Evolutionary conservation across 768 basidiomycete genomes (phyloP).

Genomic region (Russula vinacea): DNA sequence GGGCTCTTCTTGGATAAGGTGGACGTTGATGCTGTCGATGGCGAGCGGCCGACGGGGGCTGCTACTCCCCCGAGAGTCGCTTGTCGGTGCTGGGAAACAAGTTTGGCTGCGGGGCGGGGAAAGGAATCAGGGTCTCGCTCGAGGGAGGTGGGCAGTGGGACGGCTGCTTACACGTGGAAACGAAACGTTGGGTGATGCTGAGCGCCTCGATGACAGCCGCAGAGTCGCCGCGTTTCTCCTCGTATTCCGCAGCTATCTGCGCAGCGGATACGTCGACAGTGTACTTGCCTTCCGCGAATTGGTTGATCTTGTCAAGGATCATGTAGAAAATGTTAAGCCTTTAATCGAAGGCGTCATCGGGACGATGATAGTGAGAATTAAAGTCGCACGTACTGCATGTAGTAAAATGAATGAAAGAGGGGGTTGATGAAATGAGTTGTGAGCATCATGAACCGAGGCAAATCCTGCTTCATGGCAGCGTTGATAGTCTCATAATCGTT

Average conservation of each 20-base stretch:
- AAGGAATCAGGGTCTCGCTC: neutral
- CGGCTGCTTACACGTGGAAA: conserved; percentile 71
- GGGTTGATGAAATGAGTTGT: conserved; percentile 91
- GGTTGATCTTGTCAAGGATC: conserved; percentile 89
- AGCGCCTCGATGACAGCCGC: conserved; percentile 75
- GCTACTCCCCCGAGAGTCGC: neutral
- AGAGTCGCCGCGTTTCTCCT: conserved; percentile 78
- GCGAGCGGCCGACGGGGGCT: conserved; percentile 15
- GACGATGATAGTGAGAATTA: neutral
- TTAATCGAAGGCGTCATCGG: neutral
- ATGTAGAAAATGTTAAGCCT: conserved; percentile 94
- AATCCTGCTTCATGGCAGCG: conserved; percentile 81
- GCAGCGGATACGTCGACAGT: conserved; percentile 60
- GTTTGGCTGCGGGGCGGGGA: conserved; percentile 47
- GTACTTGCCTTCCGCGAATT: conserved; percentile 77
- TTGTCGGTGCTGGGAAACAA: conserved; percentile 56
- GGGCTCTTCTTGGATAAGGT: conserved; percentile 34
- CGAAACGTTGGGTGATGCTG: conserved; percentile 75
- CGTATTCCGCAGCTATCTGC: conserved; percentile 74
- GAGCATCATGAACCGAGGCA: conserved; percentile 89
- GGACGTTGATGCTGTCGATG: conserved; percentile 30
- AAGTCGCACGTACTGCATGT: conserved; percentile 82
- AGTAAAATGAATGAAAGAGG: conserved; percentile 97
- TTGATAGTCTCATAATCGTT: conserved; percentile 95
- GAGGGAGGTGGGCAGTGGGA: neutral